Percentiles rank a stretch among this genome's conserved stretches.
Conservation (phyloP, 208 protist genomes). For the Leishmania guyanensis region DNA sequence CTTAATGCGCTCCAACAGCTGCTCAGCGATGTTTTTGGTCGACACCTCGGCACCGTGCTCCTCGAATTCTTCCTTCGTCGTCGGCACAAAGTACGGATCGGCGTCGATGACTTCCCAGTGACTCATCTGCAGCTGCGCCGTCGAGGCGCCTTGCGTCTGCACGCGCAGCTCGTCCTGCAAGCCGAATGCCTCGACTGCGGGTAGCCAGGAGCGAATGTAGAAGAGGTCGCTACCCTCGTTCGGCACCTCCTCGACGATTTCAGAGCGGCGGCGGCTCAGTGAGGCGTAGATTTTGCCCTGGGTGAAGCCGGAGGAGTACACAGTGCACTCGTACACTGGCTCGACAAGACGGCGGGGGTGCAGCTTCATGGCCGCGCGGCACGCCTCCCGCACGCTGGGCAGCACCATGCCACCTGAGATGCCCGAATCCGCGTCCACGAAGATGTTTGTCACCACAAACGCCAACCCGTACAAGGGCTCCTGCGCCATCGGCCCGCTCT, state of each 20-base stretch:
- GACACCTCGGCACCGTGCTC: constrained; percentile 93
- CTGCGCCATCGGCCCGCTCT: constrained; percentile 97
- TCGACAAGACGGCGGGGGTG: constrained; percentile 95
- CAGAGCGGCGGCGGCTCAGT: constrained; percentile 85
- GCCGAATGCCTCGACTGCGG: constrained; percentile 98
- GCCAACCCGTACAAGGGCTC: constrained; percentile 96
- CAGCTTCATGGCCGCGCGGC: constrained; percentile 91
- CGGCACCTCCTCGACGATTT: constrained; percentile 96
- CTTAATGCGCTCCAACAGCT: constrained; percentile 85
- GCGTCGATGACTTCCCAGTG: constrained; percentile 93
- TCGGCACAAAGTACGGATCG: constrained; percentile 97
- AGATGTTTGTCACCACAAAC: constrained; percentile 80
- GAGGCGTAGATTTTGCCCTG: constrained; percentile 91
- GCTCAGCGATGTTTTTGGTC: constrained; percentile 87
- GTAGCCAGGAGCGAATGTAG: constrained; percentile 94
- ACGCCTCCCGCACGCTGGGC: constrained; percentile 93
- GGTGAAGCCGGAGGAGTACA: constrained; percentile 90
- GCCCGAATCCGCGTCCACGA: constrained; percentile 40
- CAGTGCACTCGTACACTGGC: constrained; percentile 97
- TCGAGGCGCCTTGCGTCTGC: constrained; percentile 95
- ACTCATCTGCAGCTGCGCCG: constrained; percentile 96
- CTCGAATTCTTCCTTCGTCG: constrained; percentile 97
- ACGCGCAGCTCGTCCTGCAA: constrained; percentile 95
- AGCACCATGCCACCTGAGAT: constrained; percentile 94
- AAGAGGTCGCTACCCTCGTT: constrained; percentile 97